Base-by-base conservation (phyloP, 331 rosid species). In the Arachis monticola region DNA sequence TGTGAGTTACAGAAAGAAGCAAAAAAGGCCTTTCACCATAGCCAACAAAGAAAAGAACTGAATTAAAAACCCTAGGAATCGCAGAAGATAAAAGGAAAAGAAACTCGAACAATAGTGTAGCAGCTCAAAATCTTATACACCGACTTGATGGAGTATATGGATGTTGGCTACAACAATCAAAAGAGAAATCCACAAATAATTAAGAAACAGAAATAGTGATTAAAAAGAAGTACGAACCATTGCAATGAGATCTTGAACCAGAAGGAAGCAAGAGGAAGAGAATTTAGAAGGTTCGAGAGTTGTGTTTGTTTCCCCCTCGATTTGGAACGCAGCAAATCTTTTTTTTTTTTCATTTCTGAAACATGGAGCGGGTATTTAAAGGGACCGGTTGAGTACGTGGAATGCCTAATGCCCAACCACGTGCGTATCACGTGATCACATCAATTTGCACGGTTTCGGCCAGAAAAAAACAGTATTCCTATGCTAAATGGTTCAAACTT, bases 151-250 rank as follows among this genome's bases (percentile, higher is more conserved):
- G 38, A 12, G 38, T 12, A n/a, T 3, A 57, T 71, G 41, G 9
- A 58, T 32, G n/a, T 32, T 13, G 35, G 17, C 10, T 35, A 46
- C 56, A 70, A 3, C 64, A 32, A 5, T 27, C 1, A 40, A 1
- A n/a, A 42, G 51, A 0, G 0, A 55, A 8, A n/a, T 14, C 1
- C 1, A 13, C 6, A 32, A 63, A 5, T 32, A 22, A 53, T 4
- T n/a, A 53, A 13, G 17, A 53, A 53, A 53, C 30, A 8, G 7
- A 5, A n/a, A 5, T n/a, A n/a, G 17, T n/a, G 59, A 53, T n/a
- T n/a, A 53, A 5, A n/a, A 51, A 7, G 44, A 63, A 53, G 17
- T 8, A 48, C 4, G 11, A 35, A 81, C 84, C 84, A 81, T 81
- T 57, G 30, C 22, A 60, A 57, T n/a, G 80, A 64, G 59, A 69